A percentile compares a stretch with the other conserved stretches of the same genome.
Evolutionary conservation across 169 alveolate species (phyloP).

Genomic region (Babesia sp.): DNA sequence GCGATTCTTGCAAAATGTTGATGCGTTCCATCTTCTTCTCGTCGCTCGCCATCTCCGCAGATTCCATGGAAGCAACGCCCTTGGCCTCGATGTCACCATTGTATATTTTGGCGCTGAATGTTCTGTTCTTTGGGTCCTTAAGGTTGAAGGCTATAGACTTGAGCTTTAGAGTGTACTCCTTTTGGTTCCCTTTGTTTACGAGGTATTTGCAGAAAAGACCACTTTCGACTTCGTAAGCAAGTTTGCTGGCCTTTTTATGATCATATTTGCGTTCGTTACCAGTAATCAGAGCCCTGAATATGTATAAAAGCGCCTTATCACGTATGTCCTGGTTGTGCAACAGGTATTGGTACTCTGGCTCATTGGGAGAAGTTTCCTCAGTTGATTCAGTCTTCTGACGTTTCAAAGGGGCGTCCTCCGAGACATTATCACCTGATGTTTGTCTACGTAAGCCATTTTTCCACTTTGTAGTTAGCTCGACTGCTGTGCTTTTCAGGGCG

Average conservation of each 20-base stretch:
- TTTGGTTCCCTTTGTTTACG: constrained; percentile 60
- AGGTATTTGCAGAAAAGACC: constrained; percentile 66
- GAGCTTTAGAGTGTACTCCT: constrained; percentile 81
- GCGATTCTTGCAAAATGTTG: constrained; percentile 79
- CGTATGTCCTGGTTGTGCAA: constrained; percentile 61
- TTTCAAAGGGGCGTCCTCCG: constrained; percentile 35
- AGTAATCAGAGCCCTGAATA: constrained; percentile 58
- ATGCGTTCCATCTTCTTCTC: constrained; percentile 86
- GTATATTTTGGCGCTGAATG: constrained; percentile 81
- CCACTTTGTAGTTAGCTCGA: constrained; percentile 64
- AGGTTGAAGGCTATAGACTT: constrained; percentile 87
- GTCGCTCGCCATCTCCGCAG: constrained; percentile 90
- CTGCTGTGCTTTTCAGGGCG: constrained; percentile 35
- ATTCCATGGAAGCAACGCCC: constrained; percentile 86
- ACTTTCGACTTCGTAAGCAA: constrained; percentile 75
- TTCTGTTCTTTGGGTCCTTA: constrained; percentile 87
- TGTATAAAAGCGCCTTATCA: constrained; percentile 65
- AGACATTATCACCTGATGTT: constrained; percentile 19
- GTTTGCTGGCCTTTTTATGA: constrained; percentile 63
- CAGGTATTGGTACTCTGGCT: constrained; percentile 41
- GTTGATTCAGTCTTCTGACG: constrained; percentile 26
- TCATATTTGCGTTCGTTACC: constrained; percentile 68
- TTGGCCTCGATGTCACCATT: constrained; percentile 82
- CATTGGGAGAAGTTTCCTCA: neutral
- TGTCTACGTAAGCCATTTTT: constrained; percentile 56